Percentiles rank a stretch among this genome's conserved stretches.
phyloP scores from a whole-genome alignment of 2,329 filamentous ascomycete genomes.

The Cladosporium colombiae region DNA sequence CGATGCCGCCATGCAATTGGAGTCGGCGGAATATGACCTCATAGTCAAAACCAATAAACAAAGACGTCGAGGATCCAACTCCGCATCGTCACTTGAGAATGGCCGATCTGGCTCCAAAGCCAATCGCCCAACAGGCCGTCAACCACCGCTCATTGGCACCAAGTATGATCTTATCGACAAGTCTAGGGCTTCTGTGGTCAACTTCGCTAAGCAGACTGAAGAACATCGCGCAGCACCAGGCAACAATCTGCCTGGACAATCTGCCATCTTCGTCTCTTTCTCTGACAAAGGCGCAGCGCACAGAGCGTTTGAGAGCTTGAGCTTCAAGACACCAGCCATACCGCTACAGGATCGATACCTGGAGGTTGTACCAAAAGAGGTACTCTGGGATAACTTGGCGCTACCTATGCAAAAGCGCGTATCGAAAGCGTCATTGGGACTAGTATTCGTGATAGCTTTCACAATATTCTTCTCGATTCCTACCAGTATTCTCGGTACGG shows the following conservation, averaged over 20 bases:
- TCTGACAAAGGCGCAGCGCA: conserved; percentile 79
- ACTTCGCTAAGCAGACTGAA: conserved; percentile 69
- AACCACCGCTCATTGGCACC: conserved; percentile 69
- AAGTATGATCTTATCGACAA: conserved; percentile 94
- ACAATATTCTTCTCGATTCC: conserved; percentile 42
- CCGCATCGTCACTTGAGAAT: conserved; percentile 13
- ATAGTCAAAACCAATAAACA: conserved; percentile 38
- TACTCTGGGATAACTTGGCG: conserved; percentile 50
- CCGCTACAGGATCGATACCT: conserved; percentile 45
- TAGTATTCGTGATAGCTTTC: conserved; percentile 37
- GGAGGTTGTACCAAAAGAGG: conserved; percentile 47
- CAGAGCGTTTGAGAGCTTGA: conserved; percentile 67
- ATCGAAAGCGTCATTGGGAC: conserved; percentile 33
- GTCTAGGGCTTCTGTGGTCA: conserved; percentile 72
- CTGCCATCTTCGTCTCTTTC: conserved; percentile 88
- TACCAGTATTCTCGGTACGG: conserved; percentile 36
- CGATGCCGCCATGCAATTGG: conserved; percentile 45
- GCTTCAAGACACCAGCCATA: conserved; percentile 32
- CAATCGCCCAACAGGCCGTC: conserved; percentile 64
- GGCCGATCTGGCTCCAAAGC: conserved; percentile 35
- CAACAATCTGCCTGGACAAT: conserved; percentile 62
- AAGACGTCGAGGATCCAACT: not conserved
- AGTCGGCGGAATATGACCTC: conserved; percentile 48
- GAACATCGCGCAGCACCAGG: conserved; percentile 56
- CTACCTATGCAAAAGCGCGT: conserved; percentile 36